Evolutionary conservation across 768 basidiomycete species (phyloP), one percentile per base, ranked within the genome.

Genomic region (Dentipellis fragilis): DNA sequence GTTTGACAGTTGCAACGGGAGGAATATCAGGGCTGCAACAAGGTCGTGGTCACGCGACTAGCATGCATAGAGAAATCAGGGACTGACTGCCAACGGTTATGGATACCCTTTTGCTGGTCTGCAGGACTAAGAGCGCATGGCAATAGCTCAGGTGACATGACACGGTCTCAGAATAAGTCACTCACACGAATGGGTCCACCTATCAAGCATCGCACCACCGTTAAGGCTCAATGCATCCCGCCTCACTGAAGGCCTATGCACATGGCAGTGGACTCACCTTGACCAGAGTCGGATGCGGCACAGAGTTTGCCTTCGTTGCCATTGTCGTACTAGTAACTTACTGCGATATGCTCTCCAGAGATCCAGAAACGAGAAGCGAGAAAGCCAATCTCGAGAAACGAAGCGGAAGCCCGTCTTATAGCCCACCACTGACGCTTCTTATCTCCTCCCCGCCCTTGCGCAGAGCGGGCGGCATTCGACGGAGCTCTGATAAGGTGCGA

Each of bases 51-150:
- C 9, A 6, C 16, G 2, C 23, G 49, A 5, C 11, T 12, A 21
- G 23, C n/a, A 9, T 17, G 22, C 19, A 22, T 22, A 23, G 29
- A 19, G 1, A 12, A 19, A 23, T 17, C 21, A 29, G 14, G 21
- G 10, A 71, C 84, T 66, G 68, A 85, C 84, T 86, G 84, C 84
- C 84, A 86, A 48, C 84, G 81, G 64, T 85, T 86, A 61, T 85
- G 84, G 10, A 85, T 62, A 23, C 81, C 80, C 72, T 81, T 82
- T 65, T 88, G 86, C 57, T 82, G 63, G 23, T 65, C 63, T 5
- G 76, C 76, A 35, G 73, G 69, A 69, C 81, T 66, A 73, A 68
- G 29, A 10, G 14, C 49, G 46, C 14, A 49, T 29, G 29, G 29
- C 6, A 3, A 29, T 29, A 6, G 29, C 6, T 29, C 29, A 29